These are phyloP conservation scores for Lumnitzera racemosa DNA, from an alignment of 345 rosid genomes.

Conservation along the genomic window DNA sequence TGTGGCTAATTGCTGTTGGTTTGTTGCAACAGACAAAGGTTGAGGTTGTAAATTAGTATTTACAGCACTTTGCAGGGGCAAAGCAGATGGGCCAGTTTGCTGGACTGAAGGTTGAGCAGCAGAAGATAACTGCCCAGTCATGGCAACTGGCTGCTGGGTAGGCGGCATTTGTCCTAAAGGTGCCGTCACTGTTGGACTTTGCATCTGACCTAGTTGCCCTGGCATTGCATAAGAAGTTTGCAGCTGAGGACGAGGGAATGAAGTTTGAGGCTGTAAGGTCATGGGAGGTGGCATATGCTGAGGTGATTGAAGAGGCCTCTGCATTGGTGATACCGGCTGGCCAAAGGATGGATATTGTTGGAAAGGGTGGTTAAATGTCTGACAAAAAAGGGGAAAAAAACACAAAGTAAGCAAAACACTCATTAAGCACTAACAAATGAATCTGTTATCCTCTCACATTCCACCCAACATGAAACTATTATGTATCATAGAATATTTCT, in stretches of 20 bases:
- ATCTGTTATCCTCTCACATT: too few species aligned
- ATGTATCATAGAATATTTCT: too few species aligned
- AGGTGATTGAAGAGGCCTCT: conserved; percentile 58
- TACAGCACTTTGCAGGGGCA: conserved; percentile 37
- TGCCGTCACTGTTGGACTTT: conserved; percentile 19
- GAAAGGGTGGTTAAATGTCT: conserved; percentile 27
- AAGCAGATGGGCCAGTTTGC: conserved; percentile 36
- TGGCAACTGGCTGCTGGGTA: conserved; percentile 39
- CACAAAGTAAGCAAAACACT: too few species aligned
- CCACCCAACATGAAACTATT: too few species aligned
- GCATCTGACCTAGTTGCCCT: conserved; percentile 22
- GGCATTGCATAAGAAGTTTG: conserved; percentile 18
- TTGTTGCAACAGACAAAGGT: conserved; percentile 32
- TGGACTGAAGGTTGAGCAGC: conserved; percentile 47
- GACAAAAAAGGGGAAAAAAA: conserved; percentile 4
- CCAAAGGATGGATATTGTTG: conserved; percentile 33
- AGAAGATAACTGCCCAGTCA: conserved; percentile 37
- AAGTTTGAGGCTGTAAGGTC: conserved; percentile 37
- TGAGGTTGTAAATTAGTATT: conserved; percentile 42
- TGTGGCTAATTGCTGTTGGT: conserved; percentile 43
- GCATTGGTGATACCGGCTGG: conserved; percentile 60
- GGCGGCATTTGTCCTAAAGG: conserved; percentile 40
- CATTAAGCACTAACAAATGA: too few species aligned
- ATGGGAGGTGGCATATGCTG: conserved; percentile 38
- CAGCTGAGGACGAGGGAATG: conserved; percentile 35